Conservation (phyloP, 2,329 filamentous ascomycete genomes). For the Aspergillus ustus region DNA sequence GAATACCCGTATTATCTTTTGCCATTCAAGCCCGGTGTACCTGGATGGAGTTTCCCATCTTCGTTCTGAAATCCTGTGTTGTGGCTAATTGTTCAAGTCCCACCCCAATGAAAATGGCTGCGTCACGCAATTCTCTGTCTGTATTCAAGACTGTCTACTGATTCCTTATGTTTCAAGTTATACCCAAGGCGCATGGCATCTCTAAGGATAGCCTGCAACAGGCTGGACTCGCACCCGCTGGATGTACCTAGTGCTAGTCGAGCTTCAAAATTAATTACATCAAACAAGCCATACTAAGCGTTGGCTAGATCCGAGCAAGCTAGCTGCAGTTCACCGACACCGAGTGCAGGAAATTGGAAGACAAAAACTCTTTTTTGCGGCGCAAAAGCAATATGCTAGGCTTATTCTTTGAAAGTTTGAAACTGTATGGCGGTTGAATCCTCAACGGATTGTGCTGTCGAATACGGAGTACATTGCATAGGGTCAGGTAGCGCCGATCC, state of each 20-base stretch:
- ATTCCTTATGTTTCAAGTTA: conserved; percentile 7
- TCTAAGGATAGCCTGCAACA: neutral
- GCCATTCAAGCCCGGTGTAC: neutral
- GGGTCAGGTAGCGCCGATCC: neutral
- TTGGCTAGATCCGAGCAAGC: neutral
- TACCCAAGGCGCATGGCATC: conserved; percentile 8
- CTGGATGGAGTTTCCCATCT: conserved; percentile 8
- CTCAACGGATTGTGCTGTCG: neutral
- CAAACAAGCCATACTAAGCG: neutral
- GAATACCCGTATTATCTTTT: conserved; percentile 20
- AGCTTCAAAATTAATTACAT: conserved; percentile 4
- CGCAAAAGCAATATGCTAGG: neutral
- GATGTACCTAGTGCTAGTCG: conserved; percentile 2
- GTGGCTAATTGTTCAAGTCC: conserved; percentile 1
- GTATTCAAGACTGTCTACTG: conserved; percentile 1
- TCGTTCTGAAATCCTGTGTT: conserved; percentile 4
- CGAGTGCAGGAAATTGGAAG: neutral
- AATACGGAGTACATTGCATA: conserved; percentile 13
- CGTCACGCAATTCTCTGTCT: neutral
- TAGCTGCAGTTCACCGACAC: neutral
- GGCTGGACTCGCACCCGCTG: neutral
- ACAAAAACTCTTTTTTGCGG: neutral
- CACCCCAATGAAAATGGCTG: neutral
- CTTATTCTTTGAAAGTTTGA: neutral
- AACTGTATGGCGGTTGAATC: neutral